Percentiles rank a stretch among this genome's conserved stretches.
Conservation (phyloP, 208 protist genomes). For the Trypanosomatidae sp. region DNA sequence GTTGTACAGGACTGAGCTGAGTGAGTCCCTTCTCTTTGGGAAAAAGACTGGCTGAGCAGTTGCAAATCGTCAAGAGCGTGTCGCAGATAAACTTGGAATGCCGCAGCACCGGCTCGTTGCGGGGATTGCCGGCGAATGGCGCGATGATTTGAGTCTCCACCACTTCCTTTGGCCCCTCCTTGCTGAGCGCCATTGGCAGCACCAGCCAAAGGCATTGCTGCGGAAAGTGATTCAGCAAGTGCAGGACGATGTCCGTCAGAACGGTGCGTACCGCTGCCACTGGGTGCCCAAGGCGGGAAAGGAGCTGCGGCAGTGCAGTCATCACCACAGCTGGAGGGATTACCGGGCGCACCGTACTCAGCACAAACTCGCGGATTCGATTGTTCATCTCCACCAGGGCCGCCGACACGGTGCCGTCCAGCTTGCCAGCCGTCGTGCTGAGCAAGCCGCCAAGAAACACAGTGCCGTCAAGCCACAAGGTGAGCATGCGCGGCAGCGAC, state of each 20-base stretch:
- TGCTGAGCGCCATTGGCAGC: slow-evolving; percentile 73
- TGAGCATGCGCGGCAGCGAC: slow-evolving; percentile 95
- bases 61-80: slow-evolving; percentile 79
- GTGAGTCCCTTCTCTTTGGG: slow-evolving; percentile 40
- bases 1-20: slow-evolving; percentile 57
- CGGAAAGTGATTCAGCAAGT: slow-evolving; percentile 72
- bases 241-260: slow-evolving; percentile 59
- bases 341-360: slow-evolving; percentile 15
- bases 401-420: slow-evolving; percentile 6
- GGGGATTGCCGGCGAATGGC: slow-evolving; percentile 37
- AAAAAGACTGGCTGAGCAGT: slow-evolving; percentile 44
- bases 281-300: slow-evolving; percentile 88
- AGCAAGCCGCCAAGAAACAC: slow-evolving; percentile 26
- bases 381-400: slow-evolving; percentile 34
- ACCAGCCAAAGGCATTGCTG: slow-evolving; percentile 91
- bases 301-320: slow-evolving; percentile 83
- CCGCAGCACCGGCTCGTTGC: slow-evolving; percentile 37
- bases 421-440: slow-evolving; percentile 22
- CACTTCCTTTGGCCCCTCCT: slow-evolving; percentile 40
- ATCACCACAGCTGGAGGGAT: slow-evolving; percentile 64
- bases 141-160: slow-evolving; percentile 51
- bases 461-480: slow-evolving; percentile 93
- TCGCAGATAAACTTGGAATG: slow-evolving; percentile 63
- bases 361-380: slow-evolving; percentile 23
- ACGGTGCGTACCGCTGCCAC: slow-evolving; percentile 49